Evolutionary conservation across 2,329 filamentous ascomycete species (phyloP), one percentile per base, ranked within the genome.

Genomic region (Chaetomium strumarium): DNA sequence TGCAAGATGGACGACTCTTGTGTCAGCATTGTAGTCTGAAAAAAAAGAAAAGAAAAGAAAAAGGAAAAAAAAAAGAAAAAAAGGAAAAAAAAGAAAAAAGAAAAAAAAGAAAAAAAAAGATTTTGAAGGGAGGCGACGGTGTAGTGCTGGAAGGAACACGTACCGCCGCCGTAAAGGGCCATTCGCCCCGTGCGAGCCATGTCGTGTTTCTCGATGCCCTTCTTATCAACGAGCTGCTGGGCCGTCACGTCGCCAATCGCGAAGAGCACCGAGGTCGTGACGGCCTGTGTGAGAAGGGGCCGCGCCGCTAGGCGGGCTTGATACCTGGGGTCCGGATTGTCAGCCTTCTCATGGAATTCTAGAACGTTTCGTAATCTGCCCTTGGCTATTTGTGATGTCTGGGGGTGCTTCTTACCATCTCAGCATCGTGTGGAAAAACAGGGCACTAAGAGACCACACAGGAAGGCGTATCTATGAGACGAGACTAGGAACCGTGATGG

Each of bases 251-350:
- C 93, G 64, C 93, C 93, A 13, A 90, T 88, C 53, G 87, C 91
- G 68, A 97, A 99, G 58, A 99, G 84, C 55, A 97, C 80, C 45
- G 89, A 87, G 37, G 92, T 96, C 52, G 90, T 95, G 63, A 96
- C 74, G 67, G 86, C 88, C 76, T 96, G 90, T 11, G 92, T 97
- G 65, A 96, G 81, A 62, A 97, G 76, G 55, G 92, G 92, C 66
- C 88, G 82, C 64, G 83, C 80, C 62, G 86, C 85, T 67, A 96
- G 78, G 70, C 83, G 87, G 66, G 82, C 77, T 72, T 95, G 90
- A 75, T 97, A 97, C 90, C 91, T 63, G 44, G 14, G 9, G 8
- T n/a, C n/a, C n/a, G 5, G 2, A 11, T 9, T 31, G 46, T 55
- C 17, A 55, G 53, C 88, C 40, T 24, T 7, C 24, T 13, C 10